Evolutionary conservation across 2,329 filamentous ascomycete species (phyloP).

Genomic region (Penicillium expansum): DNA sequence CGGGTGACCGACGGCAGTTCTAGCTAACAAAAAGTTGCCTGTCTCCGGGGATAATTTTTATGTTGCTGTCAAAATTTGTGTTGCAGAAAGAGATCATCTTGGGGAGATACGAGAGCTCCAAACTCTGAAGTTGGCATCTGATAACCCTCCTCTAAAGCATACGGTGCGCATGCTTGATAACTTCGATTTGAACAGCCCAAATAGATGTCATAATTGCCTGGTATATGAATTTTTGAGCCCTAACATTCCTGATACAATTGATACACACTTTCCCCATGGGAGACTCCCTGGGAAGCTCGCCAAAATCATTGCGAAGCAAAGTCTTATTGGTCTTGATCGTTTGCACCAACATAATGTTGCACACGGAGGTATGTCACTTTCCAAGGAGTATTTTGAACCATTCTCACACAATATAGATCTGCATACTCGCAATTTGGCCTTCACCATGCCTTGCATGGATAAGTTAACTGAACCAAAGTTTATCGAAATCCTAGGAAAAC

Average conservation of each 20-base stretch:
- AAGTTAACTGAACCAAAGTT: slow-evolving; percentile 19
- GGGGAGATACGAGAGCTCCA: slow-evolving; percentile 18
- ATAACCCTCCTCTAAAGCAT: slow-evolving; percentile 23
- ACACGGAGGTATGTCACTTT: slow-evolving; percentile 36
- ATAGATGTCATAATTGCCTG: slow-evolving; percentile 47
- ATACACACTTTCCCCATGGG: slow-evolving; percentile 32
- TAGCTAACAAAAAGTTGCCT: slow-evolving; percentile 17
- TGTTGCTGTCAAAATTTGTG: slow-evolving; percentile 26
- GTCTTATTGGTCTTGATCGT: slow-evolving; percentile 36
- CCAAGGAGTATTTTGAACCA: slow-evolving; percentile 3
- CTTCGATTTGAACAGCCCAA: slow-evolving; percentile 44
- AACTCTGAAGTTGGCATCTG: slow-evolving; percentile 15
- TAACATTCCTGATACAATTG: slow-evolving; percentile 39
- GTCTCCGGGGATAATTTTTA: slow-evolving; percentile 17
- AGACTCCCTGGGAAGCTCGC: slow-evolving; percentile 44
- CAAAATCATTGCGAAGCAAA: slow-evolving; percentile 43
- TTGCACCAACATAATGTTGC: slow-evolving; percentile 42
- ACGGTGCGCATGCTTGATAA: slow-evolving; percentile 37
- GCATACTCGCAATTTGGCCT: slow-evolving; percentile 30
- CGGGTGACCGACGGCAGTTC: not conserved
- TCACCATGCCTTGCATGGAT: slow-evolving; percentile 18
- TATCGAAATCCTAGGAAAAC: slow-evolving; percentile 24
- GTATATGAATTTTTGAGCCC: slow-evolving; percentile 45
- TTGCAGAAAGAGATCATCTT: slow-evolving; percentile 15
- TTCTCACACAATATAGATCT: slow-evolving; percentile 22